Base-by-base conservation (phyloP, 169 alveolate species). In the Plasmodium chabaudi region DNA sequence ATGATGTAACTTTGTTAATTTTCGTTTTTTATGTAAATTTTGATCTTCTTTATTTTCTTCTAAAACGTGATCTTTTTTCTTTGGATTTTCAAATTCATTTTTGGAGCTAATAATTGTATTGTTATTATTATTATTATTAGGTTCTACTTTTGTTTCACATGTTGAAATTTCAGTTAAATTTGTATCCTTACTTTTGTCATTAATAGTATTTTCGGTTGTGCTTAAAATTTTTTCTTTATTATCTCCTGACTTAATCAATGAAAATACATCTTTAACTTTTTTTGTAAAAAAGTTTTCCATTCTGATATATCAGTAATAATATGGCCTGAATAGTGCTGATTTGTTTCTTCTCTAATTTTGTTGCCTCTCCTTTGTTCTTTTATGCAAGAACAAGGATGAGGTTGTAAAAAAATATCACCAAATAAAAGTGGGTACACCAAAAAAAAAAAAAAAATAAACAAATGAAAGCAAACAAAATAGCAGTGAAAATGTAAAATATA, bases 211-310 rank as follows among this genome's bases (percentile, higher is more conserved):
- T 9, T 64, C 51, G 23, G 19, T 65, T n/a, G 4, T 13, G 51
- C 65, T 79, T n/a, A 3, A 34, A 3, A 59, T 27, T 46, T 51
- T 51, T 23, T 77, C 70, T 59, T 79, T 67, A 19, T 23, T 63
- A 60, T 17, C 65, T 23, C 46, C 69, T 63, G 53, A 57, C 19
- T 72, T 67, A 67, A 79, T 65, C 53, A 55, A 65, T 53, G 89
- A 42, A 79, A 79, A 79, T 15, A 79, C 89, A 25, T 68, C 60
- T 67, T 79, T 59, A 15, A 79, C 71, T 79, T 56, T 79, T 79
- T 79, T 79, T 55, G 56, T 79, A 71, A 79, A 79, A 61, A 61
- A 79, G 12, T 67, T 79, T 79, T 79, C 82, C 89, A 79, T 79
- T 57, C 59, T 67, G 65, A 0, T 3, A 0, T 21, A 21, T 21